Evolutionary conservation across 139 green algal genomes (phyloP), one percentile per base, ranked within the genome.

Genomic region (Chlamydomonas incerta): DNA sequence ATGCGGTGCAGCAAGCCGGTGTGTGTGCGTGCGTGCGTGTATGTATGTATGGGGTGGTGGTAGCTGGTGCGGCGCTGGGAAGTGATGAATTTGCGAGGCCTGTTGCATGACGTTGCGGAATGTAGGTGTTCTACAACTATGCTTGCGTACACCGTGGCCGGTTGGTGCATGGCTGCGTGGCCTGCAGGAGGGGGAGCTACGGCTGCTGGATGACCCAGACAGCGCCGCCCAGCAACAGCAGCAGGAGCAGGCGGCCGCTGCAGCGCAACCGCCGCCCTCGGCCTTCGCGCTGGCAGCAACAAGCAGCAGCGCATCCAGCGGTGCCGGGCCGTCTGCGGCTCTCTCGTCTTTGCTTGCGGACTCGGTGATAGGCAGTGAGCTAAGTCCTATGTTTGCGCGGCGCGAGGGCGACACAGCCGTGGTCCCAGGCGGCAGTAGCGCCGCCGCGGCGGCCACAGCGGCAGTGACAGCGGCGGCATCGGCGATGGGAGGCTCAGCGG

Each of bases 181-280:
- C 18, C 10, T 17, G 33, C 74, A 81, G 77, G 77, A 83, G 63
- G 77, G 77, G 46, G 77, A 83, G 67, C 11, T 83, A 21, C 77
- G 77, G 29, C 77, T 83, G 41, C n/a, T 74, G 46, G 63, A 83
- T 46, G 77, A 83, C 37, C 77, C 77, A 1, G 77, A 83, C 15
- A 67, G 75, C 28, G 35, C 41, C 60, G 75, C 28, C 9, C 58
- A 63, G 5, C 57, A 71, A 0, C 52, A 80, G 31, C 67, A 50
- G 67, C 67, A 72, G 67, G 26, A 72, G 26, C 67, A 50, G 41
- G 55, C 55, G 8, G 24, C 63, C 26, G 70, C 70, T 5, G 37
- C 18, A 62, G 70, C 33, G 6, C 70, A 55, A 41, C 24, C 17
- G 10, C 3, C 37, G 41, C 0, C 26, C 28, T 34, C 68, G 13